These are phyloP conservation scores for Buxus sempervirens DNA, from an alignment of 164 flowering plant species.

Conservation along the genomic window DNA sequence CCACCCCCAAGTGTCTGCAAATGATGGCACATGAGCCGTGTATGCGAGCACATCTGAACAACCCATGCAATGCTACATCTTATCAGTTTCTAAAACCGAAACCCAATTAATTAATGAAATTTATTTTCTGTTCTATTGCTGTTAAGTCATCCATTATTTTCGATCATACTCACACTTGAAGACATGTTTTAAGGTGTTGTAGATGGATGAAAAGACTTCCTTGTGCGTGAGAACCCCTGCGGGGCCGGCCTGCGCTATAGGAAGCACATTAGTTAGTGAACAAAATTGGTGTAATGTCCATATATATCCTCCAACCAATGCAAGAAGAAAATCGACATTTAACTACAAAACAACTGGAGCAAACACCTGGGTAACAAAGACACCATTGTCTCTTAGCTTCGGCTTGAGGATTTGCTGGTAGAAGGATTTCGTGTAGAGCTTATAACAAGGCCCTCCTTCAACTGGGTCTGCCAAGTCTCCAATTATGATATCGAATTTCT, in stretches of 20 bases:
- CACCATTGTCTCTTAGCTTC: slow-evolving; percentile 70
- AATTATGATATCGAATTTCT: slow-evolving; percentile 67
- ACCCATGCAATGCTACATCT: neutral
- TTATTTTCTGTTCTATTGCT: no score
- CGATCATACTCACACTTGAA: slow-evolving; percentile 65
- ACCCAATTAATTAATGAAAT: neutral
- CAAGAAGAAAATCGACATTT: no score
- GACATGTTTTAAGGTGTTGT: slow-evolving; percentile 82
- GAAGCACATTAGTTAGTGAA: no score
- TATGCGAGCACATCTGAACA: slow-evolving; percentile 73
- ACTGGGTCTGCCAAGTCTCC: slow-evolving; percentile 91
- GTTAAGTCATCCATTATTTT: no score
- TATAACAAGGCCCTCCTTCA: slow-evolving; percentile 87
- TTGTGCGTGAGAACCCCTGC: slow-evolving; percentile 87
- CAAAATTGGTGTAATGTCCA: no score
- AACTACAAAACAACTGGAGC: no score
- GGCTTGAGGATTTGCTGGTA: slow-evolving; percentile 71
- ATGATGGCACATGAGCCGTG: slow-evolving; percentile 88
- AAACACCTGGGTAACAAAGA: slow-evolving; percentile 89
- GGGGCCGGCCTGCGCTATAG: slow-evolving; percentile 77
- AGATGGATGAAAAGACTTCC: slow-evolving; percentile 88
- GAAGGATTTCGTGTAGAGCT: slow-evolving; percentile 86
- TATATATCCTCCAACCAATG: no score
- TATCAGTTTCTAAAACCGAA: neutral
- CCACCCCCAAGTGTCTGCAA: slow-evolving; percentile 97